Evolutionary conservation across 805 yeast species (phyloP).

Genomic region (Metschnikowia borealis): DNA sequence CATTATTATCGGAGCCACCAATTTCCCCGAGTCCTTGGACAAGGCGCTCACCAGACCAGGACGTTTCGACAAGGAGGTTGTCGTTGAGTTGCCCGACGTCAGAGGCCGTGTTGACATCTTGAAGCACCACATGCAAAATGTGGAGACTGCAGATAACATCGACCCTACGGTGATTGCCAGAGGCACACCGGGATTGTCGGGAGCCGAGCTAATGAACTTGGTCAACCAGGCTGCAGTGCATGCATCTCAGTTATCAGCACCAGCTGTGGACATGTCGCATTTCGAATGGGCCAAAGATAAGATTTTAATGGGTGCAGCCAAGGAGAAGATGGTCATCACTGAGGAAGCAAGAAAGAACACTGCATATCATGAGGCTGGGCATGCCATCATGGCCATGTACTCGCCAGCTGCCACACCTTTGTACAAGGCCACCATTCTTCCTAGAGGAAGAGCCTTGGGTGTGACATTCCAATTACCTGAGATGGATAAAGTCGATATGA

Average conservation of each 20-base stretch:
- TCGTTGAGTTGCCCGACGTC: conserved; percentile 95
- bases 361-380: conserved; percentile 99
- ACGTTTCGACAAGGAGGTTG: conserved; percentile 91
- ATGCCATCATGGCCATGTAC: conserved; percentile 95
- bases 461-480: conserved; percentile 96
- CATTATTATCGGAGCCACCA: conserved; percentile 96
- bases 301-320: conserved; percentile 96
- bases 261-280: conserved; percentile 84
- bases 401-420: conserved; percentile 92
- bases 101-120: conserved; percentile 94
- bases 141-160: conserved; percentile 79
- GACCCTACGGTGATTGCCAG: conserved; percentile 89
- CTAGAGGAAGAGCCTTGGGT: conserved; percentile 96
- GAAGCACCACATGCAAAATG: conserved; percentile 85
- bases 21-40: conserved; percentile 95
- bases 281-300: conserved; percentile 99
- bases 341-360: conserved; percentile 92
- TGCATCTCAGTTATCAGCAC: conserved; percentile 90
- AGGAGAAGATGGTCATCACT: conserved; percentile 95
- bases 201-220: conserved; percentile 93
- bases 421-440: conserved; percentile 94
- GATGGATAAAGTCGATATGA: conserved; percentile 94
- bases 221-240: conserved; percentile 98
- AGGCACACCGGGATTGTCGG: conserved; percentile 97
- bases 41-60: conserved; percentile 98